phyloP scores from a whole-genome alignment of 768 basidiomycete genomes.

The Amanita rimosa region DNA sequence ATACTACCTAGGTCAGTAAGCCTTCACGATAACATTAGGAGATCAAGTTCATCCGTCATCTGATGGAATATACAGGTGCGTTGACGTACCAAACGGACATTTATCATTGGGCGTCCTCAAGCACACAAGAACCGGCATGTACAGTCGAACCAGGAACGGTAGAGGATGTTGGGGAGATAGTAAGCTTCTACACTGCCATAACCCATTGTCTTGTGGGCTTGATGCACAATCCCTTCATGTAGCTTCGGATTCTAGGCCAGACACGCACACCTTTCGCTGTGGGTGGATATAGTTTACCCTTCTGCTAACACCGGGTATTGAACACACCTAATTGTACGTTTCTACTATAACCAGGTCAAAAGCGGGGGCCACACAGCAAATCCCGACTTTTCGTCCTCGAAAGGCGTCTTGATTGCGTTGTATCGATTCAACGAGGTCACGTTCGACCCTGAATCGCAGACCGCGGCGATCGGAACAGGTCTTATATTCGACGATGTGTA shows the following conservation, averaged over 20 bases:
- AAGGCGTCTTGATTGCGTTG: conserved; percentile 38
- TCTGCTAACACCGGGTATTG: too few relatives aligned
- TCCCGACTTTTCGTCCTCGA: conserved; percentile 36
- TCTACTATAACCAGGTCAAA: conserved; percentile 25
- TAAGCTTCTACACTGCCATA: neutral
- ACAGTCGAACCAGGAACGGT: conserved; percentile 2
- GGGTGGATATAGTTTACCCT: neutral
- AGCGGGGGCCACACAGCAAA: conserved; percentile 37
- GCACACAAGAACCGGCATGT: neutral
- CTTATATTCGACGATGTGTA: conserved; percentile 44
- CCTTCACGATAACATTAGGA: neutral
- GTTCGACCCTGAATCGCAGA: conserved; percentile 20
- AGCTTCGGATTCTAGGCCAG: conserved; percentile 1
- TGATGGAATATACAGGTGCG: neutral
- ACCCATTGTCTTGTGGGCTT: neutral
- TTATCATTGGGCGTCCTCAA: conserved; percentile 1
- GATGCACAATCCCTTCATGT: neutral
- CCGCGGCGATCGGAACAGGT: conserved; percentile 20
- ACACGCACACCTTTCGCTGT: conserved; percentile 1
- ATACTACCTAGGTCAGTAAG: conserved; percentile 11
- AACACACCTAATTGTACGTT: neutral
- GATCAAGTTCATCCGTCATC: neutral
- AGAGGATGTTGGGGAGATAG: conserved; percentile 1
- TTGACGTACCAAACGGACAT: neutral
- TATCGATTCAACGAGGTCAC: conserved; percentile 23